Conservation (phyloP, 2,329 filamentous ascomycete species). For the Fusarium oxysporum region DNA sequence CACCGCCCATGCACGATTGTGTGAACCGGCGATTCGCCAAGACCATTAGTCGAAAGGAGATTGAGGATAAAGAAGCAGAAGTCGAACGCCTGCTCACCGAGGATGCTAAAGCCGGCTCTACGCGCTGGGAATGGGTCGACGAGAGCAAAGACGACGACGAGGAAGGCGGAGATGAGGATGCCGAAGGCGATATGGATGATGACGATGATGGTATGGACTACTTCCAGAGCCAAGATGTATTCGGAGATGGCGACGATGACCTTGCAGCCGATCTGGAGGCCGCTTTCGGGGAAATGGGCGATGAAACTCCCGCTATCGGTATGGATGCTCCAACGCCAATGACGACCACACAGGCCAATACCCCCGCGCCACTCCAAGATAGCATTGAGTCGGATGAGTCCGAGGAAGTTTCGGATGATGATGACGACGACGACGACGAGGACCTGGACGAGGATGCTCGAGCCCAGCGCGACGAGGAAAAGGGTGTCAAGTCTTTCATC, state of each 20-base stretch:
- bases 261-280: slow-evolving; percentile 68
- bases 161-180: slow-evolving; percentile 63
- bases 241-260: slow-evolving; percentile 58
- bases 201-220: slow-evolving; percentile 54
- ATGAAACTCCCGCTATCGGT: slow-evolving; percentile 57
- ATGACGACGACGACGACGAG: slow-evolving; percentile 65
- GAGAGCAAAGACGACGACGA: slow-evolving; percentile 59
- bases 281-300: slow-evolving; percentile 58
- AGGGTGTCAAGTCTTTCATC: slow-evolving; percentile 67
- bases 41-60: slow-evolving; percentile 83
- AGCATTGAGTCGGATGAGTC: slow-evolving; percentile 57
- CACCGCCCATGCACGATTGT: slow-evolving; percentile 88
- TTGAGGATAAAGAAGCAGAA: slow-evolving; percentile 84
- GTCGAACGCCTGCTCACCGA: slow-evolving; percentile 79
- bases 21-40: slow-evolving; percentile 86
- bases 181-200: slow-evolving; percentile 60
- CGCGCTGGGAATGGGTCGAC: slow-evolving; percentile 74
- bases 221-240: slow-evolving; percentile 48
- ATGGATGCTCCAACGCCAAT: slow-evolving; percentile 60
- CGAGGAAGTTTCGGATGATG: slow-evolving; percentile 56
- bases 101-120: slow-evolving; percentile 71
- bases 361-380: slow-evolving; percentile 59
- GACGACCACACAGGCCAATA: slow-evolving; percentile 56
- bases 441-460: slow-evolving; percentile 67
- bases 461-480: slow-evolving; percentile 61